These are phyloP conservation scores for Cadophora sp. DNA, from an alignment of 2,329 filamentous ascomycete species.

Conservation along the genomic window DNA sequence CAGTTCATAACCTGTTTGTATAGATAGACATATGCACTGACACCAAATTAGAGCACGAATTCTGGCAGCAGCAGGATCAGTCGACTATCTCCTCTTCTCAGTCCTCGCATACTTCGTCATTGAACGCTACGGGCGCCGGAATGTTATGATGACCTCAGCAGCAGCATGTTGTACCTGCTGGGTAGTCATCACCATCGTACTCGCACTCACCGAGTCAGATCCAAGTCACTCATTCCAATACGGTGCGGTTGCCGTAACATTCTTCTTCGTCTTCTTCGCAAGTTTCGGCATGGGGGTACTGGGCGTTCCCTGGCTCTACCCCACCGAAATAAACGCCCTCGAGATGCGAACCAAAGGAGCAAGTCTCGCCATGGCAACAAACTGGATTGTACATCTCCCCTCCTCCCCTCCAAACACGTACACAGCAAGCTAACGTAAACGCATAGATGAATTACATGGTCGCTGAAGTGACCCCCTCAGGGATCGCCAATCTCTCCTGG, in stretches of 20 bases:
- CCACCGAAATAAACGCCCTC: constrained; percentile 48
- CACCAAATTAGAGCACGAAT: constrained; percentile 47
- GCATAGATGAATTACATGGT: constrained; percentile 54
- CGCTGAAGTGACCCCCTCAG: constrained; percentile 47
- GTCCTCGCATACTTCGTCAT: constrained; percentile 47
- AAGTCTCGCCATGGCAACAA: constrained; percentile 46
- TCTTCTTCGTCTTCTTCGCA: constrained; percentile 60
- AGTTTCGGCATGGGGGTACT: constrained; percentile 55
- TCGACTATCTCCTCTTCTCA: constrained; percentile 54
- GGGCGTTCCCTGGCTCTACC: constrained; percentile 49
- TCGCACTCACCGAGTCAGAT: constrained; percentile 38
- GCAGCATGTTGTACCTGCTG: constrained; percentile 56
- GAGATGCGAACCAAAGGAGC: constrained; percentile 46
- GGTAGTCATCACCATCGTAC: constrained; percentile 48
- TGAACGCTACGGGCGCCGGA: constrained; percentile 50
- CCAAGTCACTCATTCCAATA: constrained; percentile 48
- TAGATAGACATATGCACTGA: not conserved
- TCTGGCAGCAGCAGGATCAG: constrained; percentile 53
- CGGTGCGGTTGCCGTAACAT: constrained; percentile 54
- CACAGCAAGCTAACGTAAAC: constrained; percentile 21
- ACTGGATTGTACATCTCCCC: constrained; percentile 44
- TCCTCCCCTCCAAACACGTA: not conserved
- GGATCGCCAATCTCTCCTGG: constrained; percentile 46
- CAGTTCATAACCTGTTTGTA: not conserved
- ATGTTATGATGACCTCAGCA: constrained; percentile 49